A percentile compares a stretch with the other conserved stretches of the same genome.
Evolutionary conservation across 129 eudicot genomes (phyloP).

Genomic region (Chrysanthemum lavandulifolium): DNA sequence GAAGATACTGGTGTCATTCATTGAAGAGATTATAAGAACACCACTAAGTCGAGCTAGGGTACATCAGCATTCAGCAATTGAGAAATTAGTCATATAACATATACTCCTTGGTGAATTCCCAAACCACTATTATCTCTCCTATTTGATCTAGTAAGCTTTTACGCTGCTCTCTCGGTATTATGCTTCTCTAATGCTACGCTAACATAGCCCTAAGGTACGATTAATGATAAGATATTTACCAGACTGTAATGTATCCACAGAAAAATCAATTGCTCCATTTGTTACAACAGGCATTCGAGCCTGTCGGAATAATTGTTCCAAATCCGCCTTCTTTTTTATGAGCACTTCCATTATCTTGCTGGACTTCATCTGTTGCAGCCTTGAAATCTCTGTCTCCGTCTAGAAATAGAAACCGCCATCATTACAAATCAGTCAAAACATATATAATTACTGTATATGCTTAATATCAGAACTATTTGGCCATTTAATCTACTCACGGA

Average conservation of each 20-base stretch:
- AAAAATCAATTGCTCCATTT: slow-evolving; percentile 38
- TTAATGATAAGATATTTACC: slow-evolving; percentile 37
- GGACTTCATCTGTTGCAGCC: slow-evolving; percentile 63
- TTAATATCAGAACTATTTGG: background rate
- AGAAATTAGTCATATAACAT: background rate
- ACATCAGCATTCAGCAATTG: slow-evolving; percentile 6
- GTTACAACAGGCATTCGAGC: slow-evolving; percentile 59
- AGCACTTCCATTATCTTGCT: slow-evolving; percentile 77
- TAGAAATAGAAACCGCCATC: slow-evolving; percentile 28
- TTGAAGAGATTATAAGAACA: background rate
- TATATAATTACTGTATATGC: background rate
- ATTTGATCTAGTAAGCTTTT: background rate
- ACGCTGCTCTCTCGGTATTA: background rate
- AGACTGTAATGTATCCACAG: slow-evolving; percentile 64
- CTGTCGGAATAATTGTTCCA: slow-evolving; percentile 66
- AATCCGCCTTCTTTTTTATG: slow-evolving; percentile 51
- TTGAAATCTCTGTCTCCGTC: slow-evolving; percentile 75
- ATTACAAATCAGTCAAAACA: slow-evolving; percentile 1
- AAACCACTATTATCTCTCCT: background rate
- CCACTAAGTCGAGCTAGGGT: background rate
- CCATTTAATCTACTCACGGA: slow-evolving; percentile 35
- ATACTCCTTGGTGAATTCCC: background rate
- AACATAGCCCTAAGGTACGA: background rate
- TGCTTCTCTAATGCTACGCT: background rate
- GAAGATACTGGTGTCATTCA: slow-evolving; percentile 25